Evolutionary conservation across 306 rosid species (phyloP), one percentile per base, ranked within the genome.

Genomic region (Ormosia semicastrata): DNA sequence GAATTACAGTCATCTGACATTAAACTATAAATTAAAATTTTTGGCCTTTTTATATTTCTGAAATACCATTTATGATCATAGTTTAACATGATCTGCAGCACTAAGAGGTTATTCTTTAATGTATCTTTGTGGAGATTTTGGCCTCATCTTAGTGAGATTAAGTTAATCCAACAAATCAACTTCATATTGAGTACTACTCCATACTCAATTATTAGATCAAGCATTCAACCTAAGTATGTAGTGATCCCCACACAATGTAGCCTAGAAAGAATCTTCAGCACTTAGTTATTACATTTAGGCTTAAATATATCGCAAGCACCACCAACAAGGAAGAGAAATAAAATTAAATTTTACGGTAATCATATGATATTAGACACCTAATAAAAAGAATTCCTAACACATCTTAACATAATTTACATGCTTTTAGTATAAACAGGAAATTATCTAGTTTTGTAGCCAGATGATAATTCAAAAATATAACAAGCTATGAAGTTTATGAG

Each of bases 381-480:
- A 52, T 50, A 17, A 14, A 44, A 17, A 64, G 17, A 57, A 34
- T 63, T 53, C 18, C 7, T 6, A 81, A 64, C 11, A 64, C 36
- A 33, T 62, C 72, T 6, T 54, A 65, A 49, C 49, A 41, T 59
- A 14, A 2, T 13, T 30, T 56, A 18, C 47, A 18, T 5, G 68
- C 37, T 64, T 56, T 56, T 4, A 14, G 15, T 5, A 70, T 40
- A 2, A 37, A 46, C 36, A 13, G 68, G 1, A 79, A 14, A 68
- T 30, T 4, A 17, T 11, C 77, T 12, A 41, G 49, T 77, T 81
- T 84, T 41, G 73, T 11, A 72, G 13, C 47, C 57, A 77, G 41
- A 83, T 72, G 41, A 50, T 43, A 56, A 34, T 30, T 58, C 53
- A 83, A 59, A 81, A 65, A 14, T 8, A 59, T 34, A 75, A 54